Evolutionary conservation across 345 rosid genomes (phyloP), one percentile per base, ranked within the genome.

Genomic region (Gossypium raimondii): DNA sequence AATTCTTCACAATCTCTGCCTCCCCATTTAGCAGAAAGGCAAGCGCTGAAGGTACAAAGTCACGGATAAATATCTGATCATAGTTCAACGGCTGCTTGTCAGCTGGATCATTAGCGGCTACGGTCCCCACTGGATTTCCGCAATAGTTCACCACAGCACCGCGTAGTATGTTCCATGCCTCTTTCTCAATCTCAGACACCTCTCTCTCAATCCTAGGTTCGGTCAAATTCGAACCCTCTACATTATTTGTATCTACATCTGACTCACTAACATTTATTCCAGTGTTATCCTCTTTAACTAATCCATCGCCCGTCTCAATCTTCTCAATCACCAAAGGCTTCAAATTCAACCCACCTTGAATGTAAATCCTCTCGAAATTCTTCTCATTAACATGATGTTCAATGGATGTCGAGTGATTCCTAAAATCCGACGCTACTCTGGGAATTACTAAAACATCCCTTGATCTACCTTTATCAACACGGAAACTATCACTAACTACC

Each of bases 11-110:
- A 51, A 94, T 92, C 79, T 89, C 98, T 17, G 70, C 82, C 63
- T 94, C 98, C 48, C 98, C 98, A 75, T 87, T 87, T 61, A 94
- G 97, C 88, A 94, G 74, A 80, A 94, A 92, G 0, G 98, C 95
- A 74, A 88, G 87, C 0, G 94, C 98, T 0, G 97, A 91, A n/a
- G 98, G 98, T n/a, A 89, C 90, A 79, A 94, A 94, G 83, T 94
- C 97, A 20, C 98, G 98, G 72, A 94, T 90, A 81, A 94, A 94
- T 69, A 94, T 92, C 74, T 94, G 98, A 80, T 94, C 97, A 78
- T 94, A 94, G 76, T 92, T 94, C 87, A 89, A 76, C 2, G 89
- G 88, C 74, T 86, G 94, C 75, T 78, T 87, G 57, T 91, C 91
- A 18, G 87, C 88, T 11, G 89, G 91, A 81, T 89, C 90, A 77